phyloP scores from a whole-genome alignment of 2,329 filamentous ascomycete genomes.

The Fusarium beomiforme region DNA sequence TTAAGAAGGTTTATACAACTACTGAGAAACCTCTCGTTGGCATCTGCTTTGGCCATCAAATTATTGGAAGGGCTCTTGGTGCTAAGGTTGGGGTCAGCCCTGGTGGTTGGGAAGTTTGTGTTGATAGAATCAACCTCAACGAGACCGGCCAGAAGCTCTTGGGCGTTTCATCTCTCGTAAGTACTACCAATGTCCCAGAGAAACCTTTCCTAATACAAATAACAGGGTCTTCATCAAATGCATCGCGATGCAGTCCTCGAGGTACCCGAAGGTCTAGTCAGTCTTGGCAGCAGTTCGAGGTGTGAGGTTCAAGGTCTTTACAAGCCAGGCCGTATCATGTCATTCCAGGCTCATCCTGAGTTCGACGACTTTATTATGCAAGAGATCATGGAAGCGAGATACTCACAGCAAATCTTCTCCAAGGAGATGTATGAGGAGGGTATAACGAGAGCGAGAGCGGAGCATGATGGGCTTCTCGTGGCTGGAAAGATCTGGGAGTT shows the following conservation, averaged over 20 bases:
- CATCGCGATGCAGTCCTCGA: slow-evolving; percentile 55
- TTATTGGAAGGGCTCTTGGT: slow-evolving; percentile 54
- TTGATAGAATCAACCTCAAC: slow-evolving; percentile 50
- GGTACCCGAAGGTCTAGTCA: slow-evolving; percentile 49
- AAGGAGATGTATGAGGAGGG: slow-evolving; percentile 43
- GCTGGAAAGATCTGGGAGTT: slow-evolving; percentile 44
- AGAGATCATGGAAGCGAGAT: slow-evolving; percentile 43
- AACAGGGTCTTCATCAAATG: slow-evolving; percentile 54
- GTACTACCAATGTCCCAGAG: accelerated
- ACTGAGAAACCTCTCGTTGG: slow-evolving; percentile 51
- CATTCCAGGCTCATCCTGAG: slow-evolving; percentile 57
- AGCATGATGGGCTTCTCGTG: slow-evolving; percentile 45
- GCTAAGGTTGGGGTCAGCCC: slow-evolving; percentile 50
- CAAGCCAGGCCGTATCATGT: slow-evolving; percentile 47
- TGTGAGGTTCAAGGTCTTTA: slow-evolving; percentile 56
- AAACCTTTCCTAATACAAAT: background rate
- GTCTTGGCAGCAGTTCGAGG: slow-evolving; percentile 50
- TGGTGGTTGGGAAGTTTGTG: slow-evolving; percentile 55
- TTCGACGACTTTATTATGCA: slow-evolving; percentile 52
- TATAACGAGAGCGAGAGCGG: slow-evolving; percentile 38
- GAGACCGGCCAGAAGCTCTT: slow-evolving; percentile 51
- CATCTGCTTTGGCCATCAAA: slow-evolving; percentile 60
- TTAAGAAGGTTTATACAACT: slow-evolving; percentile 40
- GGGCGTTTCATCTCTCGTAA: slow-evolving; percentile 42
- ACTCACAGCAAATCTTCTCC: slow-evolving; percentile 40